These are phyloP conservation scores for Hippophae rhamnoides DNA, from an alignment of 306 rosid genomes.

Conservation along the genomic window DNA sequence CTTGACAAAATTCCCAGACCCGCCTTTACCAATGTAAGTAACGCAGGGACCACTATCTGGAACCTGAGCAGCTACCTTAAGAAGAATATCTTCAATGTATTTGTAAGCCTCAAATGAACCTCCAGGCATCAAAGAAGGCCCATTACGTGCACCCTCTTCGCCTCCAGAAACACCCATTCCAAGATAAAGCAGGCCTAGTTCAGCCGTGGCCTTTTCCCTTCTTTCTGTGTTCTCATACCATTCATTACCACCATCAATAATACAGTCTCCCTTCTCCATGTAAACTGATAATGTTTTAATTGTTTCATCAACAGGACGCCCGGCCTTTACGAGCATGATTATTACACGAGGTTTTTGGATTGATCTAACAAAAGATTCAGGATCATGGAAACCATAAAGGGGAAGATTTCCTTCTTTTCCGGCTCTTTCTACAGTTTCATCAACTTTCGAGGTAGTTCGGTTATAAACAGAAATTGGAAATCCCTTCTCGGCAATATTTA, in stretches of 20 bases:
- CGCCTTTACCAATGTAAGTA: constrained; percentile 27
- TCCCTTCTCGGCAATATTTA: constrained; percentile 32
- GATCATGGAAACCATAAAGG: constrained; percentile 29
- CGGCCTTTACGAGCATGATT: constrained; percentile 37
- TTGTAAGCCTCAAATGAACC: constrained; percentile 29
- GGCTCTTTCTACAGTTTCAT: constrained; percentile 32
- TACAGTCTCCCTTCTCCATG: constrained; percentile 36
- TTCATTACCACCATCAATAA: constrained; percentile 36
- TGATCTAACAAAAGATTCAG: constrained; percentile 28
- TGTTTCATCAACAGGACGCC: constrained; percentile 32
- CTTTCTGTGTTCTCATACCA: constrained; percentile 36
- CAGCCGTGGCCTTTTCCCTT: constrained; percentile 27
- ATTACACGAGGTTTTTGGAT: constrained; percentile 32
- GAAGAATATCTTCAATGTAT: constrained; percentile 33
- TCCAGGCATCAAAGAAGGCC: constrained; percentile 38
- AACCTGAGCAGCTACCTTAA: constrained; percentile 39
- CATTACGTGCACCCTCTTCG: constrained; percentile 30
- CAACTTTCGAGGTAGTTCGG: constrained; percentile 28
- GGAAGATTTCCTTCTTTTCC: constrained; percentile 26
- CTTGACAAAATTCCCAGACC: constrained; percentile 29
- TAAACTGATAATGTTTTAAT: constrained; percentile 26
- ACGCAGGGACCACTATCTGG: constrained; percentile 37
- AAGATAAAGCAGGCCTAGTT: constrained; percentile 30
- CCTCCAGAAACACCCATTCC: constrained; percentile 39
- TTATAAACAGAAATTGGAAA: constrained; percentile 32